Conservation (phyloP, 2,329 filamentous ascomycete species). For the Alternaria atra region DNA sequence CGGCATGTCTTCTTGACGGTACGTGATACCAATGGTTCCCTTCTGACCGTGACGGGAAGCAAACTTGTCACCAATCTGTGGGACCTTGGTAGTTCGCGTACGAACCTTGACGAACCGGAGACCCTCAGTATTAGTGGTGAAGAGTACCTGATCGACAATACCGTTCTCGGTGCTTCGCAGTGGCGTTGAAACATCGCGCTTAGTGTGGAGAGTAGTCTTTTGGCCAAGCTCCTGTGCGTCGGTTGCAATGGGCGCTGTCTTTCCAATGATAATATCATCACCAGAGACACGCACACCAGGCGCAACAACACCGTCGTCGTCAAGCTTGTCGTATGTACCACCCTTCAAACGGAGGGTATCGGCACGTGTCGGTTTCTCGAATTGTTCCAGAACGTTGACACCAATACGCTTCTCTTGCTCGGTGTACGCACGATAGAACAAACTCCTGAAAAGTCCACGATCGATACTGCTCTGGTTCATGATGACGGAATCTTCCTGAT, state of each 20-base stretch:
- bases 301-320: constrained; percentile 93
- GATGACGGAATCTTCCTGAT: constrained; percentile 99
- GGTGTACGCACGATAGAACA: constrained; percentile 97
- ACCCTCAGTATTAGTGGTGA: constrained; percentile 94
- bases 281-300: constrained; percentile 94
- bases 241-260: constrained; percentile 92
- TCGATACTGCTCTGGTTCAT: constrained; percentile 99
- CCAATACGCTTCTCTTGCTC: constrained; percentile 97
- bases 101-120: constrained; percentile 97
- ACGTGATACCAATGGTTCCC: constrained; percentile 98
- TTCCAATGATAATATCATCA: constrained; percentile 98
- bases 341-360: constrained; percentile 94
- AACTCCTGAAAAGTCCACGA: constrained; percentile 92
- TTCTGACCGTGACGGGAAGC: constrained; percentile 99
- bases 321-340: constrained; percentile 95
- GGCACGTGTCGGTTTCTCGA: constrained; percentile 90
- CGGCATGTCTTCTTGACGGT: constrained; percentile 98
- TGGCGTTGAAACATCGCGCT: constrained; percentile 94
- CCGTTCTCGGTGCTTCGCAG: constrained; percentile 95
- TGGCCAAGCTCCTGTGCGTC: constrained; percentile 95
- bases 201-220: constrained; percentile 86
- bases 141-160: constrained; percentile 90
- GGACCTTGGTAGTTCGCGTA: constrained; percentile 95
- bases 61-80: constrained; percentile 99
- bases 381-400: constrained; percentile 89